Evolutionary conservation across 2,329 filamentous ascomycete genomes (phyloP), one percentile per base, ranked within the genome.

Genomic region (Scedosporium apiospermum): DNA sequence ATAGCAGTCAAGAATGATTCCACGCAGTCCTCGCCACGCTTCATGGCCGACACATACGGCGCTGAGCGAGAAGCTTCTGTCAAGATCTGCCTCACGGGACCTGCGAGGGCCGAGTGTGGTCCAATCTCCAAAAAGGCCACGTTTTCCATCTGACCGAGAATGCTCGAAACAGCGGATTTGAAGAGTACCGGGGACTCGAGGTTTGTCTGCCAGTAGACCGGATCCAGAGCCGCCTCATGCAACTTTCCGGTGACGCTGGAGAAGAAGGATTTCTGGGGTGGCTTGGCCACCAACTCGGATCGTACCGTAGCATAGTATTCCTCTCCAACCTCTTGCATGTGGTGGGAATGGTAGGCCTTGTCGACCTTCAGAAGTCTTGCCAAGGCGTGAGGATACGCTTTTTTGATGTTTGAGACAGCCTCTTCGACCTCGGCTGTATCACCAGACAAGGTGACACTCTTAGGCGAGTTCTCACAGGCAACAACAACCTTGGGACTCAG

Each of bases 1-100:
- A 80, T 81, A 61, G 76, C 77, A 16, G 71, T 70, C 65, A 80
- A 80, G 4, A 84, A 69, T 0, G 69, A 44, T 3, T 67, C 61
- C 4, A 58, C 27, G 23, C 63, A 60, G 18, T 66, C 53, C 10
- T 66, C 49, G 4, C 65, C 60, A 3, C 70, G 66, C 2, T 42
- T 60, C n/a, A 71, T 63, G 26, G 46, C 61, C 7, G 58, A 59
- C 7, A 60, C 38, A 57, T 67, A 69, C n/a, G 57, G 63, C 30
- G 62, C 34, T 0, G 51, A 42, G 3, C 27, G 14, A 0, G 65
- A 49, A 18, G 42, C 51, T 2, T 63, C 60, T 1, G 21, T 61
- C 10, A 66, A 49, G 10, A 65, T 69, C n/a, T 71, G 66, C 10
- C 58, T 61, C 9, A 71, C 16, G 1, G 68, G 68, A 0, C 68